phyloP scores from a whole-genome alignment of 768 basidiomycete species.

The Suillus spraguei region DNA sequence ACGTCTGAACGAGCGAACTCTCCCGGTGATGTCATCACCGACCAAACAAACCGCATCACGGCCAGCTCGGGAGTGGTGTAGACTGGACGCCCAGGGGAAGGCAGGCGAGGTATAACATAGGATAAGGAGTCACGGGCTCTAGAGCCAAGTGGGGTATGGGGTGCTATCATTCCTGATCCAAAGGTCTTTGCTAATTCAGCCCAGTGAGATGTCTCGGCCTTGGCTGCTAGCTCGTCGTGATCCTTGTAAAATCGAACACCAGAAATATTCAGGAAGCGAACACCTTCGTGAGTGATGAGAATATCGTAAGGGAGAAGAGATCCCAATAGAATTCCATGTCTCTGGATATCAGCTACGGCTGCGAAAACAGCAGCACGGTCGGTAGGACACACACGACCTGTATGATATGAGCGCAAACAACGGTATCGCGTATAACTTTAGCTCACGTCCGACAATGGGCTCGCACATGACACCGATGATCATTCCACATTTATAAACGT shows the following conservation, averaged over 20 bases:
- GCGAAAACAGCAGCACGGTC: constrained; percentile 32
- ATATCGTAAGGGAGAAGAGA: constrained; percentile 24
- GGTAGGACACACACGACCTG: constrained; percentile 24
- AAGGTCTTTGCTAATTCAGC: constrained; percentile 23
- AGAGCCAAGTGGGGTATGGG: neutral
- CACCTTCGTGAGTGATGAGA: constrained; percentile 31
- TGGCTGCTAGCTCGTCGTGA: constrained; percentile 27
- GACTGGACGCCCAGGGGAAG: constrained; percentile 25
- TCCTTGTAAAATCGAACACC: constrained; percentile 22
- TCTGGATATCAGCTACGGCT: constrained; percentile 35
- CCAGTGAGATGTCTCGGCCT: constrained; percentile 23
- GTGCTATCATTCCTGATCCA: constrained; percentile 8
- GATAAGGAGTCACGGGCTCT: constrained; percentile 16
- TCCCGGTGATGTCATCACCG: constrained; percentile 18
- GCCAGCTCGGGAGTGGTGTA: constrained; percentile 20
- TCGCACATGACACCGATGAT: constrained; percentile 36
- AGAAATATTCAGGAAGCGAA: constrained; percentile 29
- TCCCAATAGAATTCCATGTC: constrained; percentile 27
- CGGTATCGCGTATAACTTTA: neutral
- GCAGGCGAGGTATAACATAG: constrained; percentile 29
- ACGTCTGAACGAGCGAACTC: neutral
- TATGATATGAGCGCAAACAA: constrained; percentile 13
- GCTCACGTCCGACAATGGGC: constrained; percentile 29
- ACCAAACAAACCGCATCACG: constrained; percentile 26
- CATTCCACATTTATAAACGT: constrained; percentile 30